Evolutionary conservation across 2,329 filamentous ascomycete species (phyloP).

Genomic region (Leptographium radiaticola): DNA sequence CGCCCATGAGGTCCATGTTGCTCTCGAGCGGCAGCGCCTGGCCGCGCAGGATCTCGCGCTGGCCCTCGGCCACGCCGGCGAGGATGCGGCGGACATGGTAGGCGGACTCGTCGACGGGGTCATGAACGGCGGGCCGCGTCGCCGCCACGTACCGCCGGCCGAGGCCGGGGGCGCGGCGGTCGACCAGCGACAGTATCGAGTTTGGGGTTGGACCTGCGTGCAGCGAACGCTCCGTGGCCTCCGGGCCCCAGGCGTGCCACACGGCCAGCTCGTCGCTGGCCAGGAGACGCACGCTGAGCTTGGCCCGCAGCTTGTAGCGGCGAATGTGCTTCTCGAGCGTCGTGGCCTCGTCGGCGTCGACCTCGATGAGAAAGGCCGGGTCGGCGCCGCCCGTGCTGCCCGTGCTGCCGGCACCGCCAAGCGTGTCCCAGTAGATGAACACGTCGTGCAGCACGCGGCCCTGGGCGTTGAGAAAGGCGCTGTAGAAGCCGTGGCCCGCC

Average conservation of each 20-base stretch:
- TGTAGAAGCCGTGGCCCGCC: conserved; percentile 48
- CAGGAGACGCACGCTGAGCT: conserved; percentile 56
- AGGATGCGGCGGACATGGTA: conserved; percentile 72
- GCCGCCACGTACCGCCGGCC: conserved; percentile 34
- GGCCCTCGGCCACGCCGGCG: conserved; percentile 74
- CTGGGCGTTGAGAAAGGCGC: conserved; percentile 73
- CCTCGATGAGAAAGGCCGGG: conserved; percentile 63
- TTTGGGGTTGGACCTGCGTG: neutral
- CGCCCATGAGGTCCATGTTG: conserved; percentile 77
- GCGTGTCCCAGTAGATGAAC: conserved; percentile 62
- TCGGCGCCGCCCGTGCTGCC: conserved; percentile 4
- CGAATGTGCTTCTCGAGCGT: conserved; percentile 59
- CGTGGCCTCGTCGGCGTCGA: conserved; percentile 55
- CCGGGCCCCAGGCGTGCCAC: conserved; percentile 63
- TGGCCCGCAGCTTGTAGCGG: conserved; percentile 74
- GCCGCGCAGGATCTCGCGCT: conserved; percentile 59
- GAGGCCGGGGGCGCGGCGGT: conserved; percentile 41
- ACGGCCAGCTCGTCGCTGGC: conserved; percentile 51
- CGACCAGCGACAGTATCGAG: conserved; percentile 27
- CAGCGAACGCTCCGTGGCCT: conserved; percentile 6
- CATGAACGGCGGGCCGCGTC: conserved; percentile 10
- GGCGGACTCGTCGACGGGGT: conserved; percentile 31
- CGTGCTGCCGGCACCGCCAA: conserved; percentile 12
- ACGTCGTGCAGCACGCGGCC: conserved; percentile 81
- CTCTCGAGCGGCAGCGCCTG: conserved; percentile 71